Evolutionary conservation across 805 yeast genomes (phyloP), one percentile per base, ranked within the genome.

Genomic region (Scheffersomyces coipomensis): DNA sequence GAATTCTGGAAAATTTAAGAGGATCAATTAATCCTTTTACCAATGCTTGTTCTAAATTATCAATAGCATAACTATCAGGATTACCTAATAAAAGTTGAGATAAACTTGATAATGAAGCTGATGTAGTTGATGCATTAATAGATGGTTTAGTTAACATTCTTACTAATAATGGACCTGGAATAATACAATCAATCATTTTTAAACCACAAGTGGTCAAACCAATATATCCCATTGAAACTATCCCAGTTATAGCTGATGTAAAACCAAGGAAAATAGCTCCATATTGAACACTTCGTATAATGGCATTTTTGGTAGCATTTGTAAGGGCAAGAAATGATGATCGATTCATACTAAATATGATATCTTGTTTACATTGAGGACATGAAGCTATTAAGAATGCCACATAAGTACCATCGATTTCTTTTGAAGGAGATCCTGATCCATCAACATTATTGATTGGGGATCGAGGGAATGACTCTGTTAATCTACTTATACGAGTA

Each of bases 201-300:
- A 66, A 44, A 2, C 74, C 73, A 38, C 64, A 55, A 1, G 67
- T 51, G 1, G 72, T 61, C 10, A 69, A 46, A 2, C 66, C 71
- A 22, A 68, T 55, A 42, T 64, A 64, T 0, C 71, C 68, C 61
- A 66, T 55, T 8, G 70, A 60, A 5, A 65, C 48, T 1, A 68
- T 48, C 2, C 75, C 75, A 2, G 73, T 62, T 7, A 60, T 54
- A 2, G 73, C 72, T 3, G 71, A 64, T 2, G 70, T 50, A n/a
- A 68, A 15, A 2, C 64, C 69, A n/a, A 66, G 35, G 36, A 62
- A 51, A 4, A 67, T 34, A 7, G 60, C 59, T 7, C 67, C 55
- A 44, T 55, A 60, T 42, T 61, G 65, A 4, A 60, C 45, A 5
- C 56, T 34, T 32, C 55, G 48, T 1, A 52, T 38, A 3, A 62